Conservation (phyloP, 2,329 filamentous ascomycete genomes). For the Plectosphaerella cucumerina region DNA sequence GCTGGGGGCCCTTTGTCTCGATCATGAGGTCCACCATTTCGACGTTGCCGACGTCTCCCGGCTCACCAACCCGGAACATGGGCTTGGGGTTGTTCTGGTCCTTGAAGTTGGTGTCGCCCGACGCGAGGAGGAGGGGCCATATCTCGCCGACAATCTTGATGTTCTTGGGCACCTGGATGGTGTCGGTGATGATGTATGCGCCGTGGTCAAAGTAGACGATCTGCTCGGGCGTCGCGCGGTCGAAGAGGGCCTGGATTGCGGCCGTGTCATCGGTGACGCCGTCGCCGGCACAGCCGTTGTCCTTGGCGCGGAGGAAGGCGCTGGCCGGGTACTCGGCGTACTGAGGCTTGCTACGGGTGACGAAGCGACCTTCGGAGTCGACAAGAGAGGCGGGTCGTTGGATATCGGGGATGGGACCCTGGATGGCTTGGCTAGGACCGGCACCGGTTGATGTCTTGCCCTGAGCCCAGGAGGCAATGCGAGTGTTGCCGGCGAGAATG, state of each 20-base stretch:
- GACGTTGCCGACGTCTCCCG: constrained; percentile 72
- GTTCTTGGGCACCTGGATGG: constrained; percentile 69
- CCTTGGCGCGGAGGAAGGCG: constrained; percentile 79
- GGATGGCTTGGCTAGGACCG: constrained; percentile 47
- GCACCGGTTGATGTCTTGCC: constrained; percentile 65
- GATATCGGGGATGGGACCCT: constrained; percentile 51
- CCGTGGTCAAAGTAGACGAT: constrained; percentile 75
- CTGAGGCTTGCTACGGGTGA: constrained; percentile 84
- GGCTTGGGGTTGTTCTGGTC: constrained; percentile 72
- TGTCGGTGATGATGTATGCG: constrained; percentile 66
- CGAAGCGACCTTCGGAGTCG: constrained; percentile 60
- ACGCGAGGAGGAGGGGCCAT: constrained; percentile 85
- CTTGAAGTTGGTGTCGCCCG: constrained; percentile 65
- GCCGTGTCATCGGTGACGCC: constrained; percentile 82
- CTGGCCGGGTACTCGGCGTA: constrained; percentile 66
- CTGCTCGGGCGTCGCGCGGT: constrained; percentile 59
- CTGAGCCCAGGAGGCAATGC: constrained; percentile 71
- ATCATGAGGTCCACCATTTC: constrained; percentile 89
- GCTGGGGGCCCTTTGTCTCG: constrained; percentile 75
- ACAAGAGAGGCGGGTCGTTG: constrained; percentile 66
- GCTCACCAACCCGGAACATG: constrained; percentile 79
- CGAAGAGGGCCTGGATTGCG: constrained; percentile 74
- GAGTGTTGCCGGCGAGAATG: constrained; percentile 65
- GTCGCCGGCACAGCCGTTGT: constrained; percentile 80
- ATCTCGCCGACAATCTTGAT: constrained; percentile 88